phyloP scores from a whole-genome alignment of 768 basidiomycete genomes.

The Boletus huronensis region DNA sequence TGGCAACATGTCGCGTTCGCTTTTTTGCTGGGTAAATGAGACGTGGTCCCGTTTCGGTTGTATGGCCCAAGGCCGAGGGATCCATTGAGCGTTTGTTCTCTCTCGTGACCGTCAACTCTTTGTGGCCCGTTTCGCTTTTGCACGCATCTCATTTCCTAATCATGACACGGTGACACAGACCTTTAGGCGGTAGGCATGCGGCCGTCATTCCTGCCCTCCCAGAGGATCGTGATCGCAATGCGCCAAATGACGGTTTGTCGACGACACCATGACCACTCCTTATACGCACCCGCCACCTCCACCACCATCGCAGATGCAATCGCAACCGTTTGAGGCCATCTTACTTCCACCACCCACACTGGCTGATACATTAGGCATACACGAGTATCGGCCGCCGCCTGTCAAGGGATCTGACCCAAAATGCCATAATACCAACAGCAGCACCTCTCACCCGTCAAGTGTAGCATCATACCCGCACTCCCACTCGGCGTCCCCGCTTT shows the following conservation, averaged over 20 bases:
- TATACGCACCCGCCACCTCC: conserved; percentile 19
- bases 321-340: conserved; percentile 30
- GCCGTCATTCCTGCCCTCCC: conserved; percentile 78
- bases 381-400: conserved; percentile 31
- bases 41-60: conserved; percentile 1
- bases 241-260: conserved; percentile 20
- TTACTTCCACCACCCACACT: conserved; percentile 28
- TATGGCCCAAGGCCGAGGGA: conserved; percentile 9
- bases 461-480: too few relatives aligned
- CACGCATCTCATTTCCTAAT: conserved; percentile 27
- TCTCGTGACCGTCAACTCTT: conserved; percentile 14
- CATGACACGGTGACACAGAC: conserved; percentile 44
- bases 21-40: conserved; percentile 11
- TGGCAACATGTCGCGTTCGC: conserved; percentile 63
- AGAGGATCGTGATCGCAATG: conserved; percentile 42
- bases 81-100: conserved; percentile 4
- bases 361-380: conserved; percentile 30
- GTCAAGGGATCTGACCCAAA: conserved; percentile 19
- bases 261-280: conserved; percentile 22
- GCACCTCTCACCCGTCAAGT: conserved; percentile 8
- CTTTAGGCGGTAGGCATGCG: conserved; percentile 76
- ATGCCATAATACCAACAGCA: conserved; percentile 10
- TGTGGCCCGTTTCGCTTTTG: conserved; percentile 19
- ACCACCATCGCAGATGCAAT: conserved; percentile 17
- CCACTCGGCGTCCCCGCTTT: too few relatives aligned